Percentiles rank a stretch among this genome's conserved stretches.
Conservation (phyloP, 2,329 filamentous ascomycete genomes). For the Neonectria magnoliae region DNA sequence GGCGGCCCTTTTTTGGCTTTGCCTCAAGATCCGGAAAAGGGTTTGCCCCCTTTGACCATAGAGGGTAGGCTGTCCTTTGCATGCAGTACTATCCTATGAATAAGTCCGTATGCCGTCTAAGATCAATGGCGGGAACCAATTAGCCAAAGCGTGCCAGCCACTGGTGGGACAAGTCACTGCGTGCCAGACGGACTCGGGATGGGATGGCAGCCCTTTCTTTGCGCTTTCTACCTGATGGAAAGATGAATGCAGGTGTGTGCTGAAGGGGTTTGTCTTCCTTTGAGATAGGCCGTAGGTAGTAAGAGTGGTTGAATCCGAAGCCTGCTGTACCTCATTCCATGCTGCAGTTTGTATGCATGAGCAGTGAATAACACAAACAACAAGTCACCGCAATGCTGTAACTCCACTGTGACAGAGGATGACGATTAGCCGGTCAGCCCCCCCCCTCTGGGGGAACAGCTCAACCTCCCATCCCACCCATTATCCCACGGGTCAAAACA, state of each 20-base stretch:
- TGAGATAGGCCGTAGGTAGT: not conserved
- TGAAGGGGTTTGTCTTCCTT: not conserved
- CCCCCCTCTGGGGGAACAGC: not conserved
- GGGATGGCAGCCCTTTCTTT: not conserved
- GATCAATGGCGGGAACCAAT: conserved; percentile 2
- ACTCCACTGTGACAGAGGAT: not conserved
- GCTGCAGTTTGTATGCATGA: not conserved
- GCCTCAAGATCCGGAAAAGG: not conserved
- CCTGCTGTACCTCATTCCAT: no score
- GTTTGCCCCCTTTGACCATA: not conserved
- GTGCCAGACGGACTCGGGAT: not conserved
- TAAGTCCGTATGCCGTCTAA: not conserved
- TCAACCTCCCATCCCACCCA: not conserved
- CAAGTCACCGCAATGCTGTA: no score
- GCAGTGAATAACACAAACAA: not conserved
- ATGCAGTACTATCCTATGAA: no score
- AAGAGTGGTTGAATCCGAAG: no score
- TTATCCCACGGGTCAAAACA: conserved; percentile 6
- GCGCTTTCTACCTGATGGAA: not conserved
- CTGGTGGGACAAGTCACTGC: not conserved
- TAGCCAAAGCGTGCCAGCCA: not conserved
- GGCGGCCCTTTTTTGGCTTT: not conserved
- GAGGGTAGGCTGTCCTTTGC: not conserved
- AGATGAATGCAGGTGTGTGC: not conserved
- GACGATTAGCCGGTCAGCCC: not conserved